Evolutionary conservation across 169 alveolate species (phyloP).

Genomic region (Theileria orientalis): DNA sequence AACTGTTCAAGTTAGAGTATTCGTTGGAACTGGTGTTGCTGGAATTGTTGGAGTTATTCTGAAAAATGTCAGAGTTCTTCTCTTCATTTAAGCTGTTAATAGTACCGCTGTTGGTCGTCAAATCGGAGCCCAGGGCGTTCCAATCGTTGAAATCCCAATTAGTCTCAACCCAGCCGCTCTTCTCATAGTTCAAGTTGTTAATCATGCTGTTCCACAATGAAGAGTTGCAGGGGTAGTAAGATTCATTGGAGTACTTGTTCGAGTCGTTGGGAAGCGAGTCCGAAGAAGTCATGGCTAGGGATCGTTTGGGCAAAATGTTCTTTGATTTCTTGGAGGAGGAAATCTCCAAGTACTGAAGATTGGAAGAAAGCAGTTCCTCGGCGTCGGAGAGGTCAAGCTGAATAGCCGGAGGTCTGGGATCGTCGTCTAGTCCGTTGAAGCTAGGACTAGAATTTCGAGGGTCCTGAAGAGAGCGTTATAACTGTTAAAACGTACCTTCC

Average conservation of each 20-base stretch:
- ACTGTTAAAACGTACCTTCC: neutral
- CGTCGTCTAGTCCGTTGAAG: neutral
- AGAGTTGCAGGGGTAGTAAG: neutral
- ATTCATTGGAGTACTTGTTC: neutral
- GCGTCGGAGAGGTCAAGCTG: neutral
- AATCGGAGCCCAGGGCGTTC: neutral
- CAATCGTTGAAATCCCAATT: neutral
- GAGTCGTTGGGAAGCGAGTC: neutral
- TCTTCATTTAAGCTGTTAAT: conserved; percentile 2
- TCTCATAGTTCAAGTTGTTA: conserved; percentile 9
- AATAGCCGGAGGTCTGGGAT: neutral
- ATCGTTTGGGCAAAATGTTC: neutral
- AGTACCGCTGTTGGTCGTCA: conserved; percentile 11
- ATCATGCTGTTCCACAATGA: conserved; percentile 18
- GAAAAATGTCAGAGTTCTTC: conserved; percentile 3
- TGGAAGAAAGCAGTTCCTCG: neutral
- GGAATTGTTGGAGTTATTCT: neutral
- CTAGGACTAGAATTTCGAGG: neutral
- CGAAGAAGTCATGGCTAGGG: neutral
- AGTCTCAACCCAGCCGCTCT: neutral
- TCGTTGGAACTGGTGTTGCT: neutral
- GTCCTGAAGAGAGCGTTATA: neutral
- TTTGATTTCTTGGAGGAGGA: neutral
- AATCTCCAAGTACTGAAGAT: neutral
- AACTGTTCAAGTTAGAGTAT: neutral